Percentiles rank a stretch among this genome's conserved stretches.
Evolutionary conservation across 768 basidiomycete genomes (phyloP).

Genomic region (Hericium alpestre): DNA sequence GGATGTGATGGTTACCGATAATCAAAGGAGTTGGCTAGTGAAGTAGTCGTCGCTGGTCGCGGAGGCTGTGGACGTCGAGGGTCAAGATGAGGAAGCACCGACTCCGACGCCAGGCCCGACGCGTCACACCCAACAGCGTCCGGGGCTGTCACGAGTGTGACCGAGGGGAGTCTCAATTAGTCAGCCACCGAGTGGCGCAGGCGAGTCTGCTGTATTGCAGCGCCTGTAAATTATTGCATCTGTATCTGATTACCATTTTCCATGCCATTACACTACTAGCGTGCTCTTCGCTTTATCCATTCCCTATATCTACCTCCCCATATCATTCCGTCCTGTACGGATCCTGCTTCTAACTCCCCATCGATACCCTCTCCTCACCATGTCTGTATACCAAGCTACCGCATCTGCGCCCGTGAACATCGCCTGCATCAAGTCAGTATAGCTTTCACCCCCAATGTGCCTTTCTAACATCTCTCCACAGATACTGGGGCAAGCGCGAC

Average conservation of each 20-base stretch:
- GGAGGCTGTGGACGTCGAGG: background rate
- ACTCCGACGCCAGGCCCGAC: background rate
- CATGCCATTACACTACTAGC: conserved; percentile 1
- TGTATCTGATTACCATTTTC: background rate
- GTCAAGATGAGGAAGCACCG: background rate
- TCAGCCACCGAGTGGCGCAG: too few relatives aligned
- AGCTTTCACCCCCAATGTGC: conserved; percentile 2
- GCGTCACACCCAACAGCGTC: background rate
- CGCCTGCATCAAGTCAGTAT: conserved; percentile 84
- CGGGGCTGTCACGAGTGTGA: background rate
- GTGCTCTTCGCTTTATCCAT: conserved; percentile 15
- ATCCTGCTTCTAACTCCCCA: conserved; percentile 4
- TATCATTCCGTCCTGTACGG: background rate
- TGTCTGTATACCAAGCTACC: conserved; percentile 73
- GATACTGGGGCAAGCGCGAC: conserved; percentile 99
- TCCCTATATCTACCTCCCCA: background rate
- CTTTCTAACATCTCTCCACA: conserved; percentile 20
- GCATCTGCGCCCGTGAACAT: conserved; percentile 93
- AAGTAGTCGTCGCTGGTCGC: background rate
- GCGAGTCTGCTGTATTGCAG: background rate
- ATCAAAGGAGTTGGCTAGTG: too few relatives aligned
- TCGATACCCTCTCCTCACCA: conserved; percentile 19
- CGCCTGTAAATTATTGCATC: background rate
- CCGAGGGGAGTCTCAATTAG: background rate
- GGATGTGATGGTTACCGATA: background rate